Percentiles rank a stretch among this genome's conserved stretches.
Conservation (phyloP, 805 yeast genomes). For the Priceomyces castillae region DNA sequence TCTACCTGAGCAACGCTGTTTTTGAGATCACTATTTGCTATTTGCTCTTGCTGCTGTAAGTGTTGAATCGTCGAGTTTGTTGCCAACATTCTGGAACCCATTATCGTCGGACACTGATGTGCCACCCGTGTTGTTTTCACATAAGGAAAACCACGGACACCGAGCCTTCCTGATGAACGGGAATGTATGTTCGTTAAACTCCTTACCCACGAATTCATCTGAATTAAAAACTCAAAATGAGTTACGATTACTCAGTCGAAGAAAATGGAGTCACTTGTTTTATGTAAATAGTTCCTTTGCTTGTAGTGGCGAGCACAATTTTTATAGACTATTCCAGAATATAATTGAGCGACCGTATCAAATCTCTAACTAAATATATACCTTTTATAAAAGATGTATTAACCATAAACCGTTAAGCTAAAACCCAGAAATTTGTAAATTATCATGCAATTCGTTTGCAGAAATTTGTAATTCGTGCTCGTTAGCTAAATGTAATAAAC, state of each 20-base stretch:
- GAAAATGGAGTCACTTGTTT: neutral
- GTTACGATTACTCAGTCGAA: neutral
- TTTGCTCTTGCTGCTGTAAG: conserved; percentile 60
- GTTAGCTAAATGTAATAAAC: conserved; percentile 43
- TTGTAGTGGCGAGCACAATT: neutral
- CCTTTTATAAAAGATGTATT: too few species aligned
- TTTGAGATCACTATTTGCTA: conserved; percentile 74
- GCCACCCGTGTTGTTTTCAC: neutral
- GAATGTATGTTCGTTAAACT: neutral
- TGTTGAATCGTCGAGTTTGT: conserved; percentile 26
- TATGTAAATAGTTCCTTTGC: neutral
- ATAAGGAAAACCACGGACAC: neutral
- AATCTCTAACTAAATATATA: too few species aligned
- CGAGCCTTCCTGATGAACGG: neutral
- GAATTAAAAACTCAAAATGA: neutral
- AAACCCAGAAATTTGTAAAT: conserved; percentile 31
- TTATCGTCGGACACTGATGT: neutral
- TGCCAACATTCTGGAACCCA: conserved; percentile 12
- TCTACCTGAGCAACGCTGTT: conserved; percentile 77
- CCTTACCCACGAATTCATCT: neutral
- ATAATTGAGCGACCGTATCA: neutral
- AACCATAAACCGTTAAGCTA: too few species aligned
- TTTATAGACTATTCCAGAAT: conserved; percentile 1
- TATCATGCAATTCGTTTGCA: conserved; percentile 32
- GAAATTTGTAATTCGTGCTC: conserved; percentile 39